Evolutionary conservation across 495 filamentous ascomycete genomes (phyloP), one percentile per base, ranked within the genome.

Genomic region (Ascobolus immersus): DNA sequence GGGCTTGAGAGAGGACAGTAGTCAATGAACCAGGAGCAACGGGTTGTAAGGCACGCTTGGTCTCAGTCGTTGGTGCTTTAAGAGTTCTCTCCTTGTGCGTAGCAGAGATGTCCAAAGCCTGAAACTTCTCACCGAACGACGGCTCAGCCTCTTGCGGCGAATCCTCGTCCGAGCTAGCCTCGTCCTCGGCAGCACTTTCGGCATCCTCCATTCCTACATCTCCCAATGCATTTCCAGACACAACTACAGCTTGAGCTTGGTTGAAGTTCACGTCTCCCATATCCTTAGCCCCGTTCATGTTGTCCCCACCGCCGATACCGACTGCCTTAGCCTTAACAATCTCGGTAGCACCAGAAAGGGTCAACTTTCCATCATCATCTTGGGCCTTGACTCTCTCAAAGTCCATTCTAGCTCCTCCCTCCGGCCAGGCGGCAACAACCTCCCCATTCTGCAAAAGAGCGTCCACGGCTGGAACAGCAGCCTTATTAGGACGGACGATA

Each of bases 1-100:
- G 74, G 3, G 86, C 77, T 47, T 94, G 86, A 12, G 81, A 71
- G 41, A 96, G 69, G 6, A 92, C 78, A 4, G 79, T 90, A 7
- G 73, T 71, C 17, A 96, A 62, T 2, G 86, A 91, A 27, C 75
- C 67, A 32, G 71, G 69, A n/a, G 65, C 69, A 8, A 71, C 17
- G 73, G 60, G 41, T 62, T 61, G 39, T 60, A 54, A 48, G 39
- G 29, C 39, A 33, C 6, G 53, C 31, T 48, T 37, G 25, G 53
- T 44, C 2, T 50, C 38, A 36, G 59, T 54, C 3, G 53, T 44
- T 24, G 62, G 51, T 12, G 67, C 63, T 8, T 35, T 17, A 21
- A 63, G 50, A 13, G 67, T 65, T 37, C 73, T 60, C 1, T 91
- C 80, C 36, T 91, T 79, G 45, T 91, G 67, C 32, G 70, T 63